Evolutionary conservation across 768 basidiomycete species (phyloP).

Genomic region (Sporobolomyces pararoseus): DNA sequence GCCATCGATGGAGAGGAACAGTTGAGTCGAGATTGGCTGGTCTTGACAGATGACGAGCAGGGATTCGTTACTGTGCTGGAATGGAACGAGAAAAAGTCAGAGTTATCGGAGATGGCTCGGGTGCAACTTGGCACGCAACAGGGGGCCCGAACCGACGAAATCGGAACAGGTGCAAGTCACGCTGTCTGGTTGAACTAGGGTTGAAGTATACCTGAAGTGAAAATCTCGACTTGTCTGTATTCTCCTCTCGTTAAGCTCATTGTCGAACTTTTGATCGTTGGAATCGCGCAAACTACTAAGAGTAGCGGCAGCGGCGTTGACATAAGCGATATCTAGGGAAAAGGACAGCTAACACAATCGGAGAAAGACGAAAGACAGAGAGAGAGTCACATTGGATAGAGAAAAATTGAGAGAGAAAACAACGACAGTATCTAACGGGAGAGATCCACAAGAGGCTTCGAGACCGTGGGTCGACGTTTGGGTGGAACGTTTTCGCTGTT

Average conservation of each 20-base stretch:
- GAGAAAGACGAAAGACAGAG: background rate
- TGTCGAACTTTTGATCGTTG: background rate
- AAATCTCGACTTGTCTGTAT: too few species aligned
- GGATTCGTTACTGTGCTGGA: conserved; percentile 43
- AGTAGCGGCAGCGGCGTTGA: too few species aligned
- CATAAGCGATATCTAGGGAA: too few species aligned
- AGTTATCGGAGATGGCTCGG: conserved; percentile 39
- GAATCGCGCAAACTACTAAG: too few species aligned
- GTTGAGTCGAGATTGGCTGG: conserved; percentile 41
- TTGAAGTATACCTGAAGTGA: background rate
- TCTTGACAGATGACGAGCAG: conserved; percentile 45
- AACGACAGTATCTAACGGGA: background rate
- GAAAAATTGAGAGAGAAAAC: background rate
- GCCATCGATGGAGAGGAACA: background rate
- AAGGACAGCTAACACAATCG: background rate
- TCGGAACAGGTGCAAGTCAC: conserved; percentile 36
- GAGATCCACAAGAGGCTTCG: conserved; percentile 4
- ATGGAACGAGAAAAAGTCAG: conserved; percentile 34
- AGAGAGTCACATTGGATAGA: background rate
- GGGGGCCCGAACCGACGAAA: conserved; percentile 22
- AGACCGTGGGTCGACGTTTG: background rate
- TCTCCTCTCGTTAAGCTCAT: too few species aligned
- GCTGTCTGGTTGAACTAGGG: conserved; percentile 37
- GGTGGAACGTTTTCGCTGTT: background rate
- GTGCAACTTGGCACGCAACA: conserved; percentile 21